Conservation (phyloP, 306 rosid species). For the Vachellia collinsii region DNA sequence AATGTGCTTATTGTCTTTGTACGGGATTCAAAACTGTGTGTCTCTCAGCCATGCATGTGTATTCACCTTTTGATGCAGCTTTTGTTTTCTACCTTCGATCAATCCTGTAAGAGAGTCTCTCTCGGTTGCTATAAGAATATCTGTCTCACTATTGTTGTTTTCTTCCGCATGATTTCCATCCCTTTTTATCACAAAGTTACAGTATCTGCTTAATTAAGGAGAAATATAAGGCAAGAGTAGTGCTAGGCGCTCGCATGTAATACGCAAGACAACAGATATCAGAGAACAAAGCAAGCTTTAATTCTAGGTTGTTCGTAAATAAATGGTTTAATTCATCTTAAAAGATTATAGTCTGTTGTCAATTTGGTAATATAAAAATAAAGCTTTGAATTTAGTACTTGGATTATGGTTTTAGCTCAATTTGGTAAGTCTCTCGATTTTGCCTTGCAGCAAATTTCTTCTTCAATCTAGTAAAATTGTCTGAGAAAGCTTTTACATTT, state of each 20-base stretch:
- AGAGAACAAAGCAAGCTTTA: neutral
- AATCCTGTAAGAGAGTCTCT: neutral
- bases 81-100: neutral
- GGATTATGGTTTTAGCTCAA: neutral
- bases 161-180: neutral
- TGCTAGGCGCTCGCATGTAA: neutral
- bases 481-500: neutral
- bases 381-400: neutral
- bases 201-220: neutral
- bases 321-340: neutral
- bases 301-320: neutral
- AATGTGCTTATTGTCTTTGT: slow-evolving; percentile 25
- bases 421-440: neutral
- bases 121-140: neutral
- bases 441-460: neutral
- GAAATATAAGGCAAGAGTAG: neutral
- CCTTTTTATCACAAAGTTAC: neutral
- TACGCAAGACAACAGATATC: neutral
- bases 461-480: neutral
- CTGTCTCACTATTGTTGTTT: neutral
- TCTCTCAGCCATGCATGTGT: slow-evolving; percentile 4
- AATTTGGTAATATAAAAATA: neutral
- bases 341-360: neutral
- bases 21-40: slow-evolving; percentile 26
- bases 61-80: slow-evolving; percentile 15